A percentile compares a stretch with the other conserved stretches of the same genome.
phyloP scores from a whole-genome alignment of 352 stramenopile species.

The Blastocystis sp. region DNA sequence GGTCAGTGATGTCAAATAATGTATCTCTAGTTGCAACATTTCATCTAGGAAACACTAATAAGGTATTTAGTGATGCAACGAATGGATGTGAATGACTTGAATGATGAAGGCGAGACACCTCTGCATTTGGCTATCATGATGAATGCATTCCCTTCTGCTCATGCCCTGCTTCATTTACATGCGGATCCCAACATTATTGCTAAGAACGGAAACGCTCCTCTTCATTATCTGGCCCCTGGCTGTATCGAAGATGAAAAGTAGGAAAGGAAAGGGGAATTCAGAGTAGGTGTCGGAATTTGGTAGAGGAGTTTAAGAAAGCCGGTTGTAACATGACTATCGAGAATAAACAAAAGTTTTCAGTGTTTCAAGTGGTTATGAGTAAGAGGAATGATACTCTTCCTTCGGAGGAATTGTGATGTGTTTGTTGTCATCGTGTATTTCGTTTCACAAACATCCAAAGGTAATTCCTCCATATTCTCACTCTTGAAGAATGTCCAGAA shows the following conservation, averaged over 20 bases:
- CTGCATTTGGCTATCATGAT: constrained; percentile 40
- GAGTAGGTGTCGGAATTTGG: constrained; percentile 16
- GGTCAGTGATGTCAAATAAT: constrained; percentile 42
- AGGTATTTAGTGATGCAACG: constrained; percentile 32
- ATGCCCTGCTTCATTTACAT: background rate
- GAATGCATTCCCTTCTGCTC: constrained; percentile 30
- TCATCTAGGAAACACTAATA: constrained; percentile 16
- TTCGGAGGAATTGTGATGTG: constrained; percentile 2
- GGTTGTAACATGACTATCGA: constrained; percentile 27
- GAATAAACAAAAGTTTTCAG: background rate
- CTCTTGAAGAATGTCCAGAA: constrained; percentile 45
- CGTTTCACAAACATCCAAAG: constrained; percentile 12
- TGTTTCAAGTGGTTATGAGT: background rate
- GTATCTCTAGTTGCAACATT: background rate
- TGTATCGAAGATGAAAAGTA: constrained; percentile 13
- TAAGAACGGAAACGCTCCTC: constrained; percentile 29
- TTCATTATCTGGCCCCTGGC: constrained; percentile 16
- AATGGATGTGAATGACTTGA: background rate
- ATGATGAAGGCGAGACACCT: background rate
- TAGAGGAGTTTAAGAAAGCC: constrained; percentile 47
- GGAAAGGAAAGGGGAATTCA: background rate
- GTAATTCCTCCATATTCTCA: constrained; percentile 49
- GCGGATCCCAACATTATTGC: constrained; percentile 24
- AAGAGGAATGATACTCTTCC: constrained; percentile 5
- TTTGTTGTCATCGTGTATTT: background rate